Conservation (phyloP, 2,329 filamentous ascomycete genomes). For the Arthrinium phaeospermum region DNA sequence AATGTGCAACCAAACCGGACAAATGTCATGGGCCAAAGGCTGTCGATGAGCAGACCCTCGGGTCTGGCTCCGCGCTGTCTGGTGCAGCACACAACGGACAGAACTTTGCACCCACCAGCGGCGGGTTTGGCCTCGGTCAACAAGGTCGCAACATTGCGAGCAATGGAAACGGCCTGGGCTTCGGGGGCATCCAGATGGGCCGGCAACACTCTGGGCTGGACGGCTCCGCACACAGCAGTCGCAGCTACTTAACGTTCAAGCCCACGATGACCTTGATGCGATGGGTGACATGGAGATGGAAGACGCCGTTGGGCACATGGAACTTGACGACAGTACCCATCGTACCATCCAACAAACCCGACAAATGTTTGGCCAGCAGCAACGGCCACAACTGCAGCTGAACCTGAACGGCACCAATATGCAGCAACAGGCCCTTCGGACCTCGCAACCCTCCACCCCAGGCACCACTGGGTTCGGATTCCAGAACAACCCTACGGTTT, state of each 20-base stretch:
- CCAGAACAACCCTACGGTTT: constrained; percentile 94
- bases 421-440: constrained; percentile 79
- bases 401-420: constrained; percentile 79
- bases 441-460: constrained; percentile 86
- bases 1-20: constrained; percentile 44
- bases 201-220: constrained; percentile 36
- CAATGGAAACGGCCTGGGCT: constrained; percentile 31
- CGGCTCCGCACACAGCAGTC: constrained; percentile 44
- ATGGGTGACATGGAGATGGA: constrained; percentile 98
- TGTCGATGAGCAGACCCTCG: constrained; percentile 38
- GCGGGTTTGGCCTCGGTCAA: constrained; percentile 37
- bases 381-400: constrained; percentile 78
- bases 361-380: constrained; percentile 67
- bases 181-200: constrained; percentile 48
- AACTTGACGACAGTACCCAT: constrained; percentile 62
- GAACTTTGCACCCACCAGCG: constrained; percentile 33
- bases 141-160: constrained; percentile 30
- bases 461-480: constrained; percentile 78
- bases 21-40: constrained; percentile 36
- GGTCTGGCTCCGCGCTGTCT: constrained; percentile 32
- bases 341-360: constrained; percentile 72
- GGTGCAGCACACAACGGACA: constrained; percentile 36
- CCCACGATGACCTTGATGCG: constrained; percentile 75
- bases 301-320: constrained; percentile 73
- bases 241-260: constrained; percentile 49